A percentile compares a stretch with the other conserved stretches of the same genome.
Evolutionary conservation across 306 rosid species (phyloP).

Genomic region (Cicer cuneatum): DNA sequence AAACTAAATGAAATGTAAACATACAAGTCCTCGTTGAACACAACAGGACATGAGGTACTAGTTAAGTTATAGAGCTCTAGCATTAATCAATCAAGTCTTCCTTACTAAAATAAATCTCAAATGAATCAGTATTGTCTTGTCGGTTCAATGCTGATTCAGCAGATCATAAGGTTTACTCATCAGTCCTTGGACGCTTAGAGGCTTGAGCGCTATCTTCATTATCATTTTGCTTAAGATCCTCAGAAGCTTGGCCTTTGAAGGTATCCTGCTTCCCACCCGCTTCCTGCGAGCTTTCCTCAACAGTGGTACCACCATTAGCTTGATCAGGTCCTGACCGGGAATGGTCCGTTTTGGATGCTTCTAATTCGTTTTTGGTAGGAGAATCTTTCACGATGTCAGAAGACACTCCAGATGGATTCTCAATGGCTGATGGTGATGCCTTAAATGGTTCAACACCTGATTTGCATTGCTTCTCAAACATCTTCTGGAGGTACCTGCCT

Average conservation of each 20-base stretch:
- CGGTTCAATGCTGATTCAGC: conserved; percentile 59
- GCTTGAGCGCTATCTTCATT: conserved; percentile 54
- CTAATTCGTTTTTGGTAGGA: conserved; percentile 58
- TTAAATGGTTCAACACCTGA: conserved; percentile 54
- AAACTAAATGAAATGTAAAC: conserved; percentile 38
- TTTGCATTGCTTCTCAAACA: conserved; percentile 90
- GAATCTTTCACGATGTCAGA: conserved; percentile 56
- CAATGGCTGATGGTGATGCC: conserved; percentile 53
- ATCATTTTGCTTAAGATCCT: conserved; percentile 49
- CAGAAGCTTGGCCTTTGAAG: conserved; percentile 45
- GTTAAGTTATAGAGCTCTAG: conserved; percentile 46
- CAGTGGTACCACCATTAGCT: conserved; percentile 43
- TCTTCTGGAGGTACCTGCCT: conserved; percentile 91
- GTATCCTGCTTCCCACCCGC: conserved; percentile 52
- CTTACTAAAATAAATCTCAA: conserved; percentile 47
- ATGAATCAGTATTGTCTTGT: conserved; percentile 49
- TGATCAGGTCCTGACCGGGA: conserved; percentile 46
- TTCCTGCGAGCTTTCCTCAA: conserved; percentile 47
- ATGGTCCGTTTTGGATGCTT: conserved; percentile 53
- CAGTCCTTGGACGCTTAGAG: conserved; percentile 70
- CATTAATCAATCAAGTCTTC: conserved; percentile 49
- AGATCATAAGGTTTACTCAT: conserved; percentile 53
- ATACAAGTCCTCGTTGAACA: conserved; percentile 35
- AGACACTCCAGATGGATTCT: conserved; percentile 54
- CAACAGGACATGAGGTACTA: conserved; percentile 32